Conservation (phyloP, 306 rosid species). For the Cucumis hystrix region DNA sequence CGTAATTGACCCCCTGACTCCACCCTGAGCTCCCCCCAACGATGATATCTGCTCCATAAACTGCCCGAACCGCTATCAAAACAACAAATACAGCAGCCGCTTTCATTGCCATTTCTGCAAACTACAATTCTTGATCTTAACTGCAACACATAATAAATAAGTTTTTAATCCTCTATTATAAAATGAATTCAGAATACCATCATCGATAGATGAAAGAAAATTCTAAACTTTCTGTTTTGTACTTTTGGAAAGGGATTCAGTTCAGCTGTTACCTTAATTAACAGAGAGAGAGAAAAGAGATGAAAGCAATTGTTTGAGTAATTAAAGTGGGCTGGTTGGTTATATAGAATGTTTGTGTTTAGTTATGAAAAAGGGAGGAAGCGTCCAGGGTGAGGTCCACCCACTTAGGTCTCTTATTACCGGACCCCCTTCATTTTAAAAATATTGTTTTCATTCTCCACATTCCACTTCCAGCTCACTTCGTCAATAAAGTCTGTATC, state of each 20-base stretch:
- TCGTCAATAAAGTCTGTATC: not conserved
- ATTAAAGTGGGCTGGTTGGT: not conserved
- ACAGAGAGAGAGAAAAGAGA: not conserved
- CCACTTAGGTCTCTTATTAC: not conserved
- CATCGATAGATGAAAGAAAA: too few relatives aligned
- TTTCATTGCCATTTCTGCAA: constrained; percentile 24
- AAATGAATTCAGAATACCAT: too few relatives aligned
- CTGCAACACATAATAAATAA: too few relatives aligned
- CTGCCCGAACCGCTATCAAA: constrained; percentile 26
- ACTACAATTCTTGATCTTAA: not conserved
- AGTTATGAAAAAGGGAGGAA: not conserved
- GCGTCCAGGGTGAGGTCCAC: not conserved
- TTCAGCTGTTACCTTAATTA: too few relatives aligned
- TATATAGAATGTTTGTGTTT: not conserved
- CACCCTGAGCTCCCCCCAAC: constrained; percentile 47
- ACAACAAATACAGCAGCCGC: constrained; percentile 21
- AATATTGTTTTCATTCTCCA: not conserved
- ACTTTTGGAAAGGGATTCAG: too few relatives aligned
- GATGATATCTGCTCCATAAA: constrained; percentile 20
- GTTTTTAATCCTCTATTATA: too few relatives aligned
- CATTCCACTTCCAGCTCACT: not conserved
- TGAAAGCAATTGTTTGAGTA: too few relatives aligned
- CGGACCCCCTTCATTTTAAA: not conserved
- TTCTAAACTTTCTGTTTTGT: too few relatives aligned
- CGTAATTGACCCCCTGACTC: constrained; percentile 7